A percentile compares a stretch with the other conserved stretches of the same genome.
Conservation (phyloP, 768 basidiomycete genomes). For the Serpula lacrymans region DNA sequence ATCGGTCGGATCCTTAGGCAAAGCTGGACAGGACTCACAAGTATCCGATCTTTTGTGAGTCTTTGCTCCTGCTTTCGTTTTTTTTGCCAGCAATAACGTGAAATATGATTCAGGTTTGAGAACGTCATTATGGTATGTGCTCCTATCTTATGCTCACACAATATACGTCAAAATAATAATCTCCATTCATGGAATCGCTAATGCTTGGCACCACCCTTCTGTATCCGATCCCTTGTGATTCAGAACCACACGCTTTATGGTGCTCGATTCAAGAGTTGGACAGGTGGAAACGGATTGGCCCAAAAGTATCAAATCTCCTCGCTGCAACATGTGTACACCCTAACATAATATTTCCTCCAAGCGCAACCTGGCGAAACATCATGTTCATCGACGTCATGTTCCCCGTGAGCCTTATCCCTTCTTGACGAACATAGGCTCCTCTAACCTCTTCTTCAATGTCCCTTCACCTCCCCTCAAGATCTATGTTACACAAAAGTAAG, state of each 20-base stretch:
- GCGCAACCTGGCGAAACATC: slow-evolving; percentile 60
- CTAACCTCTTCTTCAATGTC: neutral
- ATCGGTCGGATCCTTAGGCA: slow-evolving; percentile 49
- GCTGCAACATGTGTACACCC: neutral
- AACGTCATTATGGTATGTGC: slow-evolving; percentile 39
- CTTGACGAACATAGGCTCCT: neutral
- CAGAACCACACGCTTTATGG: slow-evolving; percentile 52
- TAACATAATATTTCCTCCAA: slow-evolving; percentile 14
- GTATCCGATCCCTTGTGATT: too few species aligned
- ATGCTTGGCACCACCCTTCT: too few species aligned
- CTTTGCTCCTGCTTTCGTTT: neutral
- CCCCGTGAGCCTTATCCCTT: slow-evolving; percentile 37
- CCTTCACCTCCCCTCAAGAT: slow-evolving; percentile 34
- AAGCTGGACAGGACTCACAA: slow-evolving; percentile 42
- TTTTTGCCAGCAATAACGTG: neutral
- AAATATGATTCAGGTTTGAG: slow-evolving; percentile 35
- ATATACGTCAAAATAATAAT: neutral
- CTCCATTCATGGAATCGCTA: slow-evolving; percentile 2
- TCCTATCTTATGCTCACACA: neutral
- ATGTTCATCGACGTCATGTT: slow-evolving; percentile 48
- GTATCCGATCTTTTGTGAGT: slow-evolving; percentile 57
- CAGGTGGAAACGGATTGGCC: slow-evolving; percentile 56
- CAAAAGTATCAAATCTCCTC: slow-evolving; percentile 46
- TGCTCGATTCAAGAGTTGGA: slow-evolving; percentile 69
- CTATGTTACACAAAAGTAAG: slow-evolving; percentile 60